These are phyloP conservation scores for Pleurotus ostreatus DNA, from an alignment of 768 basidiomycete species.

Conservation along the genomic window DNA sequence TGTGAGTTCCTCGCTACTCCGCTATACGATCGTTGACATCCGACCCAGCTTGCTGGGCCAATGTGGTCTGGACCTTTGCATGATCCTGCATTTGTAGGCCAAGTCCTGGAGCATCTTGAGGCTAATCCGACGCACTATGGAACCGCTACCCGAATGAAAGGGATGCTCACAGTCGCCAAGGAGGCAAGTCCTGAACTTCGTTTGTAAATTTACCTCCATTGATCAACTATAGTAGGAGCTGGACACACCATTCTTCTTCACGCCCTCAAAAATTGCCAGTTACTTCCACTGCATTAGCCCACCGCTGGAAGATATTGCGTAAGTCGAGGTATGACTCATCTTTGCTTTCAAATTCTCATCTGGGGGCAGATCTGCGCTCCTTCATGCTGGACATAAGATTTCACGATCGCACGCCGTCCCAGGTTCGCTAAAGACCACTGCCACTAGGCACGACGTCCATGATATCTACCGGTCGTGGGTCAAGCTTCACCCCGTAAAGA, in stretches of 20 bases:
- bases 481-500: slow-evolving; percentile 75
- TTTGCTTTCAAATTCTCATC: not conserved
- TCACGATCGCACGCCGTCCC: slow-evolving; percentile 89
- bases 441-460: slow-evolving; percentile 63
- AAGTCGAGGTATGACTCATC: slow-evolving; percentile 24
- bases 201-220: not conserved
- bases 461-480: slow-evolving; percentile 88
- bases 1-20: slow-evolving; percentile 37
- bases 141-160: slow-evolving; percentile 83
- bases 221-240: slow-evolving; percentile 53
- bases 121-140: slow-evolving; percentile 62
- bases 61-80: slow-evolving; percentile 96
- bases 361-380: slow-evolving; percentile 70
- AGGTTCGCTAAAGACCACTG: slow-evolving; percentile 91
- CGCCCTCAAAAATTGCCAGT: slow-evolving; percentile 73
- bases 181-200: slow-evolving; percentile 50
- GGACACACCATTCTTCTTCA: slow-evolving; percentile 79
- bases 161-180: slow-evolving; percentile 89
- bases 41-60: slow-evolving; percentile 76
- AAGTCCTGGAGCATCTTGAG: slow-evolving; percentile 72
- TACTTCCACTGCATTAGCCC: slow-evolving; percentile 82
- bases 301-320: slow-evolving; percentile 72
- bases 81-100: slow-evolving; percentile 65
- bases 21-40: not conserved
- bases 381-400: slow-evolving; percentile 79